Evolutionary conservation across 2,329 filamentous ascomycete species (phyloP).

Genomic region (Hypoxylon sp.): DNA sequence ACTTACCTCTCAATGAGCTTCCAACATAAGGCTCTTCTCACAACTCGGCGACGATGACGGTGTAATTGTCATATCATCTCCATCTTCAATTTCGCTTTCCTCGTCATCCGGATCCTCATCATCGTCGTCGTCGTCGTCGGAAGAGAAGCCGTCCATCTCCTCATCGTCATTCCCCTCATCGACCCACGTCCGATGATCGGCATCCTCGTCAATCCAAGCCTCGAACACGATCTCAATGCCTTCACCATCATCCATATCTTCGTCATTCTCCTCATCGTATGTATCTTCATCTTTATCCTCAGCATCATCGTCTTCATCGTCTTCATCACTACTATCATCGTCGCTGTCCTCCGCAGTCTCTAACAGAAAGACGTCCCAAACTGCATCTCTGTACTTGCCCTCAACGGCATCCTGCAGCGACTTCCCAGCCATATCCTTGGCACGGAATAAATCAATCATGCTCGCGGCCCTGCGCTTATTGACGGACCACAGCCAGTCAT

Average conservation of each 20-base stretch:
- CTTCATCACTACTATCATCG: not conserved
- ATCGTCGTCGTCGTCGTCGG: slow-evolving; percentile 3
- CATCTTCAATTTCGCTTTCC: slow-evolving; percentile 4
- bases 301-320: slow-evolving; percentile 1
- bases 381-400: not conserved
- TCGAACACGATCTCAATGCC: not conserved
- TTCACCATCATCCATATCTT: not conserved
- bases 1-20: slow-evolving; percentile 9
- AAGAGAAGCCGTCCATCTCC: not conserved
- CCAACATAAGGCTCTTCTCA: not conserved
- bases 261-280: not conserved
- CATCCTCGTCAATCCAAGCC: slow-evolving; percentile 2
- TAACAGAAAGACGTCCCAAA: slow-evolving; percentile 7
- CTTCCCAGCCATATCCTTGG: not conserved
- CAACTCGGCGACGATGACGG: not conserved
- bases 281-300: not conserved
- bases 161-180: slow-evolving; percentile 4
- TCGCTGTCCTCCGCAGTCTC: not conserved
- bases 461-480: not conserved
- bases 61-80: slow-evolving; percentile 2
- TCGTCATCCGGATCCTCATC: slow-evolving; percentile 3
- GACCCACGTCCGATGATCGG: not conserved
- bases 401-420: not conserved
- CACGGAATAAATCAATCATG: slow-evolving; percentile 19
- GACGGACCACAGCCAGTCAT: slow-evolving; percentile 13